Conservation (phyloP, 78 protist species). For the Dictyostelium purpureum region DNA sequence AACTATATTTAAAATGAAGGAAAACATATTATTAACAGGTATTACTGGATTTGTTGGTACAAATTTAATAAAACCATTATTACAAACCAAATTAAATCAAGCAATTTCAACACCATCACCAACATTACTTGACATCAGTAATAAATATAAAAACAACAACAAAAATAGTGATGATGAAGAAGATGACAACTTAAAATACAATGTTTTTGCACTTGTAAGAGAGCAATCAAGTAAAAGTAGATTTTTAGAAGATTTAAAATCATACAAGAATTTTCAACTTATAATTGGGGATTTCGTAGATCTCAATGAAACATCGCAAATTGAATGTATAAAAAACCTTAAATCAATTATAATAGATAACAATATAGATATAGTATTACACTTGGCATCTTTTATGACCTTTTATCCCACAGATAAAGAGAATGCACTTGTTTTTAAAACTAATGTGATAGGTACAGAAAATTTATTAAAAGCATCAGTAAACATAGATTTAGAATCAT, state of each 20-base stretch:
- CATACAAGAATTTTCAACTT: not conserved
- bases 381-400: conserved; percentile 52
- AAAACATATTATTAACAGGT: conserved; percentile 64
- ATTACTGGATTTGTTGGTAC: conserved; percentile 42
- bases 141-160: no score
- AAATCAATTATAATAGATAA: not conserved
- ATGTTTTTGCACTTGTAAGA: conserved; percentile 56
- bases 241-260: not conserved
- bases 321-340: not conserved
- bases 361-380: conserved; percentile 8
- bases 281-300: conserved; percentile 40
- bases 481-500: not conserved
- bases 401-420: conserved; percentile 30
- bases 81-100: not conserved
- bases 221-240: not conserved
- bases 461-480: conserved; percentile 48
- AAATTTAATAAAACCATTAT: conserved; percentile 17
- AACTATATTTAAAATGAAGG: not conserved
- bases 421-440: not conserved
- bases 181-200: not conserved
- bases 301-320: not conserved
- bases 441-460: conserved; percentile 52
- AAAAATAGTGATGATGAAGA: not conserved
- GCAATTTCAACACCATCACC: not conserved
- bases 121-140: not conserved